Conservation (phyloP, 106 monocot species). For the Dendrobium officinale region DNA sequence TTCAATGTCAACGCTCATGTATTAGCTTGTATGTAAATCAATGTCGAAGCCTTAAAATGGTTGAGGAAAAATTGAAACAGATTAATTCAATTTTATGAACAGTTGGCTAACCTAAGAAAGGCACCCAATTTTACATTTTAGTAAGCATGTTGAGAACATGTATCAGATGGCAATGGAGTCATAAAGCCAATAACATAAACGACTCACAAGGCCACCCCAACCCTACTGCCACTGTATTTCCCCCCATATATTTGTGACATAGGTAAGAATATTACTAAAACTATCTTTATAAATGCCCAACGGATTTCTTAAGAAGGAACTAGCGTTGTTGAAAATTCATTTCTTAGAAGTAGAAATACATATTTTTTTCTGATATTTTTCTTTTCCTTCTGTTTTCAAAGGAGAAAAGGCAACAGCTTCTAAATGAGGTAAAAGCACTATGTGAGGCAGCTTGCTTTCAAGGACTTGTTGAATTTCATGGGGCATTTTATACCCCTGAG, state of each 20-base stretch:
- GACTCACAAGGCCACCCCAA: background rate
- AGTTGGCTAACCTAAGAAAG: no score
- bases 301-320: background rate
- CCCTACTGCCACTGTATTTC: background rate
- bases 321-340: background rate
- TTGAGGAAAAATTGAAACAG: no score
- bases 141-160: no score
- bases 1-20: no score
- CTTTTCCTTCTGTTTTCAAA: slow-evolving; percentile 18
- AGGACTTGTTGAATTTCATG: slow-evolving; percentile 92
- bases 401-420: slow-evolving; percentile 94
- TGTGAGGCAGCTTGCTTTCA: slow-evolving; percentile 82
- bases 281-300: background rate
- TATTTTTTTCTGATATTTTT: background rate
- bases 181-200: background rate
- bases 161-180: background rate
- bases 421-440: slow-evolving; percentile 88
- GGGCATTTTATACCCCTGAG: slow-evolving; percentile 91
- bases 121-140: no score
- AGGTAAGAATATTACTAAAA: background rate
- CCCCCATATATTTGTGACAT: background rate
- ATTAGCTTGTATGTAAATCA: no score
- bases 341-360: background rate
- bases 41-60: no score
- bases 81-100: no score